phyloP scores from a whole-genome alignment of 768 basidiomycete genomes.

The Collybia nuda region DNA sequence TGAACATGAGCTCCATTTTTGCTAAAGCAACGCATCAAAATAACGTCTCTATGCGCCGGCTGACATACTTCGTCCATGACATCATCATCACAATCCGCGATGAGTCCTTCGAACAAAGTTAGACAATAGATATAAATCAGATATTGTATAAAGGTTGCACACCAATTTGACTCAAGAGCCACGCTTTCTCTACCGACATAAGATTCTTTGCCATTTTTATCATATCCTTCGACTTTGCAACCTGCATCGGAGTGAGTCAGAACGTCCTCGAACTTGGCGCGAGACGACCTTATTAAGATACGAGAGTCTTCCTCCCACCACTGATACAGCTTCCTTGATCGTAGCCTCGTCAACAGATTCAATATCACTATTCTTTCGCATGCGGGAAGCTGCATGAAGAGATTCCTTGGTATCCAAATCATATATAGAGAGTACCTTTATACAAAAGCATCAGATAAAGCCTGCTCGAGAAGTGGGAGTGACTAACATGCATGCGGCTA shows the following conservation, averaged over 20 bases:
- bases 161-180: constrained; percentile 80
- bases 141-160: constrained; percentile 2
- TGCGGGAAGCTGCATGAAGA: constrained; percentile 49
- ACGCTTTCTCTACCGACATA: constrained; percentile 72
- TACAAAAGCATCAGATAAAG: neutral
- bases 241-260: constrained; percentile 21
- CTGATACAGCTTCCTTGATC: constrained; percentile 47
- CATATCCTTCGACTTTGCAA: constrained; percentile 63
- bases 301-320: constrained; percentile 80
- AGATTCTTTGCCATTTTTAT: constrained; percentile 61
- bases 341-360: constrained; percentile 24
- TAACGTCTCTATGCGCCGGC: neutral
- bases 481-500: constrained; percentile 68
- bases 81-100: constrained; percentile 81
- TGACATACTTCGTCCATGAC: constrained; percentile 81
- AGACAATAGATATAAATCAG: neutral
- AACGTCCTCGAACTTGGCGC: neutral
- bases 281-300: constrained; percentile 59
- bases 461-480: neutral
- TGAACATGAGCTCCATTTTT: constrained; percentile 83
- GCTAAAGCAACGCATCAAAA: constrained; percentile 30
- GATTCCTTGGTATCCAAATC: constrained; percentile 67
- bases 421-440: constrained; percentile 66
- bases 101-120: constrained; percentile 43
- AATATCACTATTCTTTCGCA: constrained; percentile 44